Percentiles rank a stretch among this genome's conserved stretches.
These are phyloP conservation scores for Sclerotinia trifoliorum DNA, from an alignment of 2,329 filamentous ascomycete species.

Conservation along the genomic window DNA sequence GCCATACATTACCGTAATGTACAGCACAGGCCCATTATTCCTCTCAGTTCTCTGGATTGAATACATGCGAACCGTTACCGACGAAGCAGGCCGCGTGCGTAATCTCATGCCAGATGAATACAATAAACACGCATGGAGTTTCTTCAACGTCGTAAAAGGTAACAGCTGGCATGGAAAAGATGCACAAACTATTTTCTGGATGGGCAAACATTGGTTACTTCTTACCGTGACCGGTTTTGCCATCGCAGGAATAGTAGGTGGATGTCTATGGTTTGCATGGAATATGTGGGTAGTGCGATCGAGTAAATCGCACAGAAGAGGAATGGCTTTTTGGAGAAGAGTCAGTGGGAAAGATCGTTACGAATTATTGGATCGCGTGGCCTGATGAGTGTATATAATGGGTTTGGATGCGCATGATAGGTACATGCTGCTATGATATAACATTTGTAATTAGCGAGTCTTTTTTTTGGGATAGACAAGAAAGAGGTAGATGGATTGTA, in stretches of 20 bases:
- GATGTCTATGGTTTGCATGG: conserved; percentile 36
- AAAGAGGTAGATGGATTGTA: conserved; percentile 14
- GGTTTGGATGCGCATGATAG: not conserved
- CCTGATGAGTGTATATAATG: conserved; percentile 21
- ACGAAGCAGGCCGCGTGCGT: conserved; percentile 55
- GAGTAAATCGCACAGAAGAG: conserved; percentile 24
- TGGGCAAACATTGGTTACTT: conserved; percentile 45
- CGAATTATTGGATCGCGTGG: conserved; percentile 38
- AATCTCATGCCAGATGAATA: conserved; percentile 71
- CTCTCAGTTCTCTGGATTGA: conserved; percentile 74
- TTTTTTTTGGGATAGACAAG: not conserved
- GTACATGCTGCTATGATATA: not conserved
- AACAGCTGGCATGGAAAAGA: conserved; percentile 50
- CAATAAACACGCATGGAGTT: conserved; percentile 66
- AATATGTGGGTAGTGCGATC: conserved; percentile 33
- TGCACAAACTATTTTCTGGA: conserved; percentile 50
- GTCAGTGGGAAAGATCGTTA: conserved; percentile 35
- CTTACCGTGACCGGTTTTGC: conserved; percentile 41
- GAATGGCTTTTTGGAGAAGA: conserved; percentile 33
- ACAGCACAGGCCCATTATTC: conserved; percentile 73
- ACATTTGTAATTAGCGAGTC: not conserved
- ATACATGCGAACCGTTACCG: conserved; percentile 57
- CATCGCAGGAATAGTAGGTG: conserved; percentile 36
- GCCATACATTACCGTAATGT: conserved; percentile 76
- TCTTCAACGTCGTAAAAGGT: conserved; percentile 57